Percentiles rank a stretch among this genome's conserved stretches.
These are phyloP conservation scores for Oryza glumipatula DNA, from an alignment of 176 grass and related monocot species.

Conservation along the genomic window DNA sequence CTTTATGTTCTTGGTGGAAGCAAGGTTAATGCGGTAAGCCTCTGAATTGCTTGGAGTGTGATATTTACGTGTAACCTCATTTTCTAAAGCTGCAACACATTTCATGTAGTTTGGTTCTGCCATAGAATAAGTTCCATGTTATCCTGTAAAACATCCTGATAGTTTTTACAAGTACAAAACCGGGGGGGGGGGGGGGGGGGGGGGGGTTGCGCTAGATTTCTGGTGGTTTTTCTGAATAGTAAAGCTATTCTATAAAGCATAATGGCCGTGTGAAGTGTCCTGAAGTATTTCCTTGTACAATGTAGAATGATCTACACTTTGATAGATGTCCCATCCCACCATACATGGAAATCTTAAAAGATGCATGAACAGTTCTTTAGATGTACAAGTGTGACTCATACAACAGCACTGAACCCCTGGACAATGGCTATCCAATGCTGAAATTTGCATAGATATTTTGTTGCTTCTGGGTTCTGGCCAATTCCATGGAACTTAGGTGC, in stretches of 20 bases:
- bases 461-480: background rate
- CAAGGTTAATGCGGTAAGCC: conserved; percentile 89
- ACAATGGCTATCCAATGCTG: background rate
- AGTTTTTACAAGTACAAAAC: background rate
- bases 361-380: background rate
- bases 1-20: conserved; percentile 91
- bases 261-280: background rate
- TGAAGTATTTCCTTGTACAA: conserved; percentile 22
- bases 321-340: background rate
- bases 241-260: too few relatives aligned
- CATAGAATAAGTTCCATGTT: conserved; percentile 7
- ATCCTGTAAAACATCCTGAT: background rate
- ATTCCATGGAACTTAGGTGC: background rate
- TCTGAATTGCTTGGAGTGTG: background rate
- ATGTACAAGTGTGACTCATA: background rate
- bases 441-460: conserved; percentile 2
- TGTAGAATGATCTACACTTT: conserved; percentile 15
- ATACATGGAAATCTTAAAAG: background rate
- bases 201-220: background rate
- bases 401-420: background rate
- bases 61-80: conserved; percentile 6
- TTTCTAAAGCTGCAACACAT: conserved; percentile 11
- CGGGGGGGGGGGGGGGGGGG: background rate
- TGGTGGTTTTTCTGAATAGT: too few relatives aligned
- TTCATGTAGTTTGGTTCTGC: conserved; percentile 2